phyloP scores from a whole-genome alignment of 2,329 filamentous ascomycete genomes.

The Fusarium cyanostomum region DNA sequence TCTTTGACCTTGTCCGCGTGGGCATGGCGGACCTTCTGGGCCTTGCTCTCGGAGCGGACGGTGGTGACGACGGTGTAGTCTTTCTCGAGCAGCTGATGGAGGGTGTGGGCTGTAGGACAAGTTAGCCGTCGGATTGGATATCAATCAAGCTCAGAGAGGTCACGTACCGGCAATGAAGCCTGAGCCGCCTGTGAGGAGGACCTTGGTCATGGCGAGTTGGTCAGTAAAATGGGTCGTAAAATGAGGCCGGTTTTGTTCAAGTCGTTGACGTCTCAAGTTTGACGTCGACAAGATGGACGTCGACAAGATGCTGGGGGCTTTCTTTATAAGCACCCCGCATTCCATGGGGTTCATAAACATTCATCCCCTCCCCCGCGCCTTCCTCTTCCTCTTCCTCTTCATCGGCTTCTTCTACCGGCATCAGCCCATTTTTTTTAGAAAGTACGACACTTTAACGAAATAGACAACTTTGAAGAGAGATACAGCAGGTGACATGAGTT shows the following conservation, averaged over 20 bases:
- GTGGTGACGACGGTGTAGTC: conserved; percentile 65
- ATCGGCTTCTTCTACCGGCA: background rate
- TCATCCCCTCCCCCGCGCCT: conserved; percentile 22
- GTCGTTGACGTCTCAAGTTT: background rate
- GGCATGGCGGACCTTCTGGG: conserved; percentile 59
- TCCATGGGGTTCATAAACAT: conserved; percentile 34
- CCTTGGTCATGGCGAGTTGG: conserved; percentile 44
- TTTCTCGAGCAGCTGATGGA: conserved; percentile 62
- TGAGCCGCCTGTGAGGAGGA: conserved; percentile 49
- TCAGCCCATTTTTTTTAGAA: too few relatives aligned
- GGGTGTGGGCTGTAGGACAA: conserved; percentile 58
- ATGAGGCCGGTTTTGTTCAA: background rate
- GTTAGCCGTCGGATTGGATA: too few relatives aligned
- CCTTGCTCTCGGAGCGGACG: conserved; percentile 64
- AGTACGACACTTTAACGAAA: background rate
- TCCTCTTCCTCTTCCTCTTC: background rate
- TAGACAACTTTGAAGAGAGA: background rate
- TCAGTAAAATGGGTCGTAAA: too few relatives aligned
- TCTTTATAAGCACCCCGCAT: conserved; percentile 34
- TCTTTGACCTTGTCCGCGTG: conserved; percentile 52
- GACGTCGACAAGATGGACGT: conserved; percentile 15
- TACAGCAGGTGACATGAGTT: too few relatives aligned
- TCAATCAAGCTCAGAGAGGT: background rate
- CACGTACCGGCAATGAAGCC: conserved; percentile 49
- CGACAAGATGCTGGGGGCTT: conserved; percentile 7